Evolutionary conservation across 352 stramenopile species (phyloP).

Genomic region (Pythium coloratum): DNA sequence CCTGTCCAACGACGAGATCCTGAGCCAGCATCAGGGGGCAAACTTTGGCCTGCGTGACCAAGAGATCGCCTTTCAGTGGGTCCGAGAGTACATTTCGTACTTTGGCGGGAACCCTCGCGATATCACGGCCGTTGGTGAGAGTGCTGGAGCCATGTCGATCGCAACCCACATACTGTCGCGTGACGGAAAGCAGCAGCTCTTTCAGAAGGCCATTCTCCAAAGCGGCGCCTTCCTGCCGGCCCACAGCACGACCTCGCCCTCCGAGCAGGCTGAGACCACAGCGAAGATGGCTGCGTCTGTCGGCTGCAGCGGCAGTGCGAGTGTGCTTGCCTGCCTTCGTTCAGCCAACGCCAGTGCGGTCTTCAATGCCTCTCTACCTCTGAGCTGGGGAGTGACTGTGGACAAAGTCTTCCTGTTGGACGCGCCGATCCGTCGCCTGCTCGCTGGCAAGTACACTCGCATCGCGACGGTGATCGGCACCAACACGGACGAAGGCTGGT

Average conservation of each 20-base stretch:
- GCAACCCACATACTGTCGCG: slow-evolving; percentile 17
- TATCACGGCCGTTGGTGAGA: slow-evolving; percentile 35
- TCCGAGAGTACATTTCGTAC: slow-evolving; percentile 37
- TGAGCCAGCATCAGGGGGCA: slow-evolving; percentile 6
- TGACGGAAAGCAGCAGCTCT: slow-evolving; percentile 18
- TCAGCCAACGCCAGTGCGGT: neutral
- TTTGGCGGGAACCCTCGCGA: slow-evolving; percentile 42
- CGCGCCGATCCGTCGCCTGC: neutral
- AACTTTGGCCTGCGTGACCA: slow-evolving; percentile 37
- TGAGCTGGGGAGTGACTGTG: slow-evolving; percentile 5
- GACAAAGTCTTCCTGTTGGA: slow-evolving; percentile 15
- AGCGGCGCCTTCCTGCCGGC: slow-evolving; percentile 4
- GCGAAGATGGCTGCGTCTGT: neutral
- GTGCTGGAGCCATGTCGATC: slow-evolving; percentile 7
- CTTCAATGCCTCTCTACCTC: neutral
- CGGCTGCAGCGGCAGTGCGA: neutral
- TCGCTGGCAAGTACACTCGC: slow-evolving; percentile 1
- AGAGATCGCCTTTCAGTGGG: slow-evolving; percentile 36
- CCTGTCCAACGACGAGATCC: slow-evolving; percentile 8
- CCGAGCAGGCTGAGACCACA: neutral
- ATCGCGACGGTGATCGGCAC: slow-evolving; percentile 13
- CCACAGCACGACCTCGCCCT: neutral
- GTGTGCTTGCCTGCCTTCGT: slow-evolving; percentile 14
- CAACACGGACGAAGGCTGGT: slow-evolving; percentile 21
- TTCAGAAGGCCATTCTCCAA: slow-evolving; percentile 16